Conservation (phyloP, 2,329 filamentous ascomycete species). For the Fusarium agapanthi region DNA sequence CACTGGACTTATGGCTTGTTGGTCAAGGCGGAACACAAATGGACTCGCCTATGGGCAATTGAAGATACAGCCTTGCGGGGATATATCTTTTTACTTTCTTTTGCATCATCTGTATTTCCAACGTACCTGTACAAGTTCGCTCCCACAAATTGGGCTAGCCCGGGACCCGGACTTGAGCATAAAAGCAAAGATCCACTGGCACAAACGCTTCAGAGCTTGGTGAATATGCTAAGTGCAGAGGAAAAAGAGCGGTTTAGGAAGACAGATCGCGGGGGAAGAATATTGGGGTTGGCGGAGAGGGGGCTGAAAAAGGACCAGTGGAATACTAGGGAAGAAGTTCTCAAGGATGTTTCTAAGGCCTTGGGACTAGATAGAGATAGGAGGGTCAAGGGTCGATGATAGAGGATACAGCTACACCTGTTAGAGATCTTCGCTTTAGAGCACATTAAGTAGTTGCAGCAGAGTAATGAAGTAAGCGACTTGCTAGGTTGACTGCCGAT, state of each 20-base stretch:
- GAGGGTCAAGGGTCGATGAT: accelerated
- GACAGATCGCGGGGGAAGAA: neutral
- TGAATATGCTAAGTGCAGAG: neutral
- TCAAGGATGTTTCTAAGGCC: accelerated
- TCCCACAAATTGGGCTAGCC: neutral
- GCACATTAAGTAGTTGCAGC: neutral
- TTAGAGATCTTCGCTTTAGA: too few species aligned
- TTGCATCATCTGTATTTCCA: neutral
- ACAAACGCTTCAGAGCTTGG: neutral
- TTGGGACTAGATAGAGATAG: neutral
- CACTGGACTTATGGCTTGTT: neutral
- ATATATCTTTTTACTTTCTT: neutral
- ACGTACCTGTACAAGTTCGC: neutral
- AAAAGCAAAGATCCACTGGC: neutral
- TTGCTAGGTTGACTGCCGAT: accelerated
- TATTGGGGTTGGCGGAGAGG: accelerated
- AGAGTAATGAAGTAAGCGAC: neutral
- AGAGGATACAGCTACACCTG: too few species aligned
- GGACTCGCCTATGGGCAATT: neutral
- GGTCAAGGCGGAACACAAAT: neutral
- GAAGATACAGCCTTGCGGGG: neutral
- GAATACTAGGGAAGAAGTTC: neutral
- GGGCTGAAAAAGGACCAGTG: accelerated
- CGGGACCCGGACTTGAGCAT: neutral
- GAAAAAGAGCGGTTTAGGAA: neutral